A percentile compares a stretch with the other conserved stretches of the same genome.
phyloP scores from a whole-genome alignment of 2,329 filamentous ascomycete species.

The Aspergillus fijiensis region DNA sequence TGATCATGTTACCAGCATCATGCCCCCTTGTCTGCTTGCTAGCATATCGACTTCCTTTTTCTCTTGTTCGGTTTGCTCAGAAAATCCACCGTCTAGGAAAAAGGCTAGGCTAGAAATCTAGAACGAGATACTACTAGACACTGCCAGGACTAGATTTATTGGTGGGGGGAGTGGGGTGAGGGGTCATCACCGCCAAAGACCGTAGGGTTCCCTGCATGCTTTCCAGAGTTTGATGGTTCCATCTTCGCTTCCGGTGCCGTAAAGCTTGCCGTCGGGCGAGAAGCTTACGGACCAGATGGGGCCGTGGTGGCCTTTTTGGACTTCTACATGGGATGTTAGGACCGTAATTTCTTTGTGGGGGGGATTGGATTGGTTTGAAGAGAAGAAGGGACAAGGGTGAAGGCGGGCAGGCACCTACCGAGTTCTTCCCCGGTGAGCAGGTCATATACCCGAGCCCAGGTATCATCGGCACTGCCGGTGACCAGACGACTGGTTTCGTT shows the following conservation, averaged over 20 bases:
- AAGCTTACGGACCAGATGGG: conserved; percentile 96
- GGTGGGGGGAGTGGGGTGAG: not conserved
- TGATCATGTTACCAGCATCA: not conserved
- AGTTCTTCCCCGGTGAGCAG: conserved; percentile 81
- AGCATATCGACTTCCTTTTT: not conserved
- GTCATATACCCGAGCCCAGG: conserved; percentile 93
- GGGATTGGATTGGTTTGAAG: not conserved
- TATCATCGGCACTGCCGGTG: conserved; percentile 86
- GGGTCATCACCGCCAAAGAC: conserved; percentile 57
- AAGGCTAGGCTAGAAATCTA: no score
- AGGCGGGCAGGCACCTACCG: conserved; percentile 45
- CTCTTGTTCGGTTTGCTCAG: no score
- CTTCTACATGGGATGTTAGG: conserved; percentile 55
- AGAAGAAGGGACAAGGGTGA: not conserved
- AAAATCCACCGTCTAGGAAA: no score
- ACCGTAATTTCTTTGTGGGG: not conserved
- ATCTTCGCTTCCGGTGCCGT: conserved; percentile 94
- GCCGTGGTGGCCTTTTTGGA: conserved; percentile 94
- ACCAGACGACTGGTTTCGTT: conserved; percentile 78
- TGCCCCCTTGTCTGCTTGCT: not conserved
- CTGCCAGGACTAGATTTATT: not conserved
- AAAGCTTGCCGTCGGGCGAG: conserved; percentile 91
- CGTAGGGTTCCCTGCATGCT: conserved; percentile 63
- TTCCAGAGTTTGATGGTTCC: conserved; percentile 94
- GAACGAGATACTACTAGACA: no score